Conservation (phyloP, 2,329 filamentous ascomycete species). For the Tolypocladium pustulatum region DNA sequence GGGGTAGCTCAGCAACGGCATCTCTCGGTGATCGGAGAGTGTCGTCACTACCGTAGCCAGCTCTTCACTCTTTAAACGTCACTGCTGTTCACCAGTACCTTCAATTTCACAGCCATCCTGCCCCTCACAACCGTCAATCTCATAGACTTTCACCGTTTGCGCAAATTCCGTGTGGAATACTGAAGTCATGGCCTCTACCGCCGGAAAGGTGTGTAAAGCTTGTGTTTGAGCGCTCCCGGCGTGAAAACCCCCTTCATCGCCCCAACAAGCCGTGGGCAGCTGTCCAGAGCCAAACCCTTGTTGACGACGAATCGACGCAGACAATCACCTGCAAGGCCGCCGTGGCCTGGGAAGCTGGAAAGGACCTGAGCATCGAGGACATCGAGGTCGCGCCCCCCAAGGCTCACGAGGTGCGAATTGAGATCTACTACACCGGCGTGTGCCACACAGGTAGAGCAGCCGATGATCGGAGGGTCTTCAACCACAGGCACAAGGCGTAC, state of each 20-base stretch:
- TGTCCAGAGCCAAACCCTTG: conserved; percentile 5
- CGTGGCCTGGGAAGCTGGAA: conserved; percentile 92
- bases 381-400: conserved; percentile 82
- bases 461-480: not conserved
- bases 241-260: not conserved
- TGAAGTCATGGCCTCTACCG: conserved; percentile 36
- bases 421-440: conserved; percentile 96
- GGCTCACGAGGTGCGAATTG: conserved; percentile 90
- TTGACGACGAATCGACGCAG: conserved; percentile 32
- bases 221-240: not conserved
- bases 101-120: not conserved
- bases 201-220: conserved; percentile 33
- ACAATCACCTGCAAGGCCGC: conserved; percentile 96
- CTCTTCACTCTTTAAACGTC: not conserved
- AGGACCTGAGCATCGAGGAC: conserved; percentile 81
- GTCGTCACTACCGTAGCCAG: not conserved
- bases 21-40: conserved; percentile 2
- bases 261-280: not conserved
- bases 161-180: no score
- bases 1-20: conserved; percentile 1
- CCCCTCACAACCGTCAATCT: not conserved
- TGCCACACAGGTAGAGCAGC: conserved; percentile 74
- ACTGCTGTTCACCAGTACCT: not conserved
- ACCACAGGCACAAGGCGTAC: not conserved
- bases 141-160: not conserved